Evolutionary conservation across 768 basidiomycete species (phyloP).

Genomic region (Termitomyces heimii): DNA sequence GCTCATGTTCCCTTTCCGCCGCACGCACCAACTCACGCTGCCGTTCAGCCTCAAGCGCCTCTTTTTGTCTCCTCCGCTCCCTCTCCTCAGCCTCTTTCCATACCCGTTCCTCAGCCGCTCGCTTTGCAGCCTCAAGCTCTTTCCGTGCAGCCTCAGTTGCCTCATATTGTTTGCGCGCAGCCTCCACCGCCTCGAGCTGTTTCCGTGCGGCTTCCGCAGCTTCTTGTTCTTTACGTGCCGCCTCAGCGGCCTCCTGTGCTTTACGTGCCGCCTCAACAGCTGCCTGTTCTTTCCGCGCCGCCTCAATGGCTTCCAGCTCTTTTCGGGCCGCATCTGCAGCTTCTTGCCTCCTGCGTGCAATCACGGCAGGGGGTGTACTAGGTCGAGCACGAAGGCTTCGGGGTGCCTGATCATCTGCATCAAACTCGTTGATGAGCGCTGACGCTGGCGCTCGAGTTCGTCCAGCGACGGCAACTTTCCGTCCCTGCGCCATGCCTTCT

Average conservation of each 20-base stretch:
- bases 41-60: constrained; percentile 5
- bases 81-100: constrained; percentile 2
- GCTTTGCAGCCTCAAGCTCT: neutral
- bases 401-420: neutral
- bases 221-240: neutral
- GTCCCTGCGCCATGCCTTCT: constrained; percentile 48
- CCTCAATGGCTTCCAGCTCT: neutral
- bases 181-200: neutral
- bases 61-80: constrained; percentile 5
- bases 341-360: neutral
- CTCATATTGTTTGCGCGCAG: neutral
- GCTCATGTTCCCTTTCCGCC: constrained; percentile 11
- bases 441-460: constrained; percentile 8
- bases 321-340: neutral
- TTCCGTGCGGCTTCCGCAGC: neutral
- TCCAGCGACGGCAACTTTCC: constrained; percentile 10
- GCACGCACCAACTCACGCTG: constrained; percentile 5
- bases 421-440: constrained; percentile 12
- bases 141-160: neutral
- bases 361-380: neutral
- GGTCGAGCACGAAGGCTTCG: neutral
- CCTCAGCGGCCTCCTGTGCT: neutral
- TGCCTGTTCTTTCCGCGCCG: neutral
- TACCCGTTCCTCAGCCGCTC: neutral
- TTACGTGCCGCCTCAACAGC: neutral